Evolutionary conservation across 805 yeast genomes (phyloP), one percentile per base, ranked within the genome.

Genomic region (Metschnikowia orientalis): DNA sequence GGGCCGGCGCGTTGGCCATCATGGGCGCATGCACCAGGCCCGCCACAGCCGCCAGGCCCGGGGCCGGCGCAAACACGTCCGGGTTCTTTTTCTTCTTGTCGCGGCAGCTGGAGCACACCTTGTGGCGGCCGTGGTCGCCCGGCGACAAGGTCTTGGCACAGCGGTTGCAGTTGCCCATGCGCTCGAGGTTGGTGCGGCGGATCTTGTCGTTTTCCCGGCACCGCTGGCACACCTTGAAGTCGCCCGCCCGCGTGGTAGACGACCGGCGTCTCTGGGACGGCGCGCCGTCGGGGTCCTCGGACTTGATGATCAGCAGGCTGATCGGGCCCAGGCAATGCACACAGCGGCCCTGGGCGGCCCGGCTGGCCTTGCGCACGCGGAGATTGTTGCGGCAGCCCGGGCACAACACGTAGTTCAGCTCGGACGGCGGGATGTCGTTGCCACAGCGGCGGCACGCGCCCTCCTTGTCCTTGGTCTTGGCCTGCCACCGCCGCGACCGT

Each of bases 371-470:
- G 28, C 77, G 59, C 2, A 69, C 58, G 41, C 85, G 59, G 19
- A 79, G 57, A 23, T 70, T 67, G 44, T 61, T 66, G 25, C 86
- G 62, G 47, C 86, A 79, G 26, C 63, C 64, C 4, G 77, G 76
- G 55, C 86, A 79, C 28, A 79, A 55, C 0, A 77, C 84, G 53
- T 55, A 79, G 34, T 69, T 66, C 23, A 63, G 60, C 32, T 70
- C 72, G 14, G 71, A 77, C 0, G 54, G 53, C 0, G 81, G 74
- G 20, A 79, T 73, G 6, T 57, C 61, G 6, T 64, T 53, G 7
- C 83, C 85, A 58, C 86, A 79, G 31, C 86, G 57, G 32, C 81
- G 63, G 48, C 86, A 79, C 4, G 75, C 80, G 6, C 83, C 83
- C 18, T 61, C 66, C 42, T 74, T 78, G 42, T 67, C 69, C 44